Evolutionary conservation across 2,329 filamentous ascomycete genomes (phyloP), one percentile per base, ranked within the genome.

Genomic region (Penicillium frequentans): DNA sequence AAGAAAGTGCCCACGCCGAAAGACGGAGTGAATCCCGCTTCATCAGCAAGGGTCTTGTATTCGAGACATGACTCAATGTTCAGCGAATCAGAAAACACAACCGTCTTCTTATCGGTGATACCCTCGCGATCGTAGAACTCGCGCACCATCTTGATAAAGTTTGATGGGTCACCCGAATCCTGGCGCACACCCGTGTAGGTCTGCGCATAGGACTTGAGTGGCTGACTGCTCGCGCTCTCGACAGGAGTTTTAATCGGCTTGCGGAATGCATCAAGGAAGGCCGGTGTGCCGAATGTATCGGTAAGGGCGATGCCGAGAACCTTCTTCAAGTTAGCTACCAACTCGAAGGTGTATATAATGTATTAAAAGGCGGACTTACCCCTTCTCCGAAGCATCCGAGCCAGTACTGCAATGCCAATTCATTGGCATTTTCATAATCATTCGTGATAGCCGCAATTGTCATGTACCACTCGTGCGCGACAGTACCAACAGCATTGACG

Each of bases 381-480:
- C 86, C 90, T 69, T 89, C 86, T 4, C 95, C 95, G 71, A 97
- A 99, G 59, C 90, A 96, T 52, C 88, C 87, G 33, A 96, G 85
- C 95, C 95, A 99, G 72, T 96, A 91, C 56, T 86, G 82, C 64
- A 99, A 79, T 0, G 91, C 93, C 62, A 88, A 83, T 73, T 96
- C 91, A 37, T 93, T 96, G 3, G 95, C 93, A 60, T 84, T 82
- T 65, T 86, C 84, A 71, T 99, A 99, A 75, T 97, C 85, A 61
- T 91, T 84, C 5, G 89, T 90, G 65, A 97, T 91, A 39, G 95
- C 93, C 1, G 95, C 95, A 61, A 96, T 93, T 43, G 91, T 93
- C 95, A 99, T 99, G 80, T 97, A 98, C 95, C 95, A 99, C 77
- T 99, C 95, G 70, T 99, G 95, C 0, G 95, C 95, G 2, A 91